Base-by-base conservation (phyloP, 768 basidiomycete genomes). In the Panus rudis region DNA sequence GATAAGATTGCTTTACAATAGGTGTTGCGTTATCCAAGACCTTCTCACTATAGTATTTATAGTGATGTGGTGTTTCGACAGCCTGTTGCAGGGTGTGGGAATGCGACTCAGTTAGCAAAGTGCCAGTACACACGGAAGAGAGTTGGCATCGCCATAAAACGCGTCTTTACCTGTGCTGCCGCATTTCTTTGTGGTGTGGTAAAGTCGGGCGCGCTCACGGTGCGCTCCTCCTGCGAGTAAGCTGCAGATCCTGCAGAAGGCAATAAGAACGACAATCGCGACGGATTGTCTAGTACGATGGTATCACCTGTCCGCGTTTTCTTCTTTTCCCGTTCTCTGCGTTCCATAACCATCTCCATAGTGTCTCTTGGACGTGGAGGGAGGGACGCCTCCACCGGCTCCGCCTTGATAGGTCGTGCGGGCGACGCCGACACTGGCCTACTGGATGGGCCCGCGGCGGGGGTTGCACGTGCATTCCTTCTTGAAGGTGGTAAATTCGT, bases 301-400 rank as follows among this genome's bases (percentile, higher is more conserved):
- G n/a, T n/a, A n/a, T 70, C 46, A 77, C 81, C 54, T 69, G 75
- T 37, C 58, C 65, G 43, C 16, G 47, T 38, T 39, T 66, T 72
- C 56, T 76, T 73, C 43, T 75, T 78, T 41, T 67, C 74, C 53
- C 69, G 71, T 46, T 60, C 69, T 58, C 84, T 81, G 34, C 81
- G 75, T 59, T 87, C 85, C 48, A 88, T 73, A 31, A 88, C 75
- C 64, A 76, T 65, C 49, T 88, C 81, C 85, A 88, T 87, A 56
- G 72, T 84, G 50, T 82, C 81, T 62, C 77, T 76, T 26, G 73
- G 76, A 23, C 81, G 75, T 19, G 69, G 59, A 11, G 78, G 72
- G 40, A 73, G 58, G 33, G 64, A 41, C 19, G 57, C 60, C 44
- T 84, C 81, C 35, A 62, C 55, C 7, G 76, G 75, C 54, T 84